These are phyloP conservation scores for Ogataea kodamae DNA, from an alignment of 805 yeast species.

Conservation along the genomic window DNA sequence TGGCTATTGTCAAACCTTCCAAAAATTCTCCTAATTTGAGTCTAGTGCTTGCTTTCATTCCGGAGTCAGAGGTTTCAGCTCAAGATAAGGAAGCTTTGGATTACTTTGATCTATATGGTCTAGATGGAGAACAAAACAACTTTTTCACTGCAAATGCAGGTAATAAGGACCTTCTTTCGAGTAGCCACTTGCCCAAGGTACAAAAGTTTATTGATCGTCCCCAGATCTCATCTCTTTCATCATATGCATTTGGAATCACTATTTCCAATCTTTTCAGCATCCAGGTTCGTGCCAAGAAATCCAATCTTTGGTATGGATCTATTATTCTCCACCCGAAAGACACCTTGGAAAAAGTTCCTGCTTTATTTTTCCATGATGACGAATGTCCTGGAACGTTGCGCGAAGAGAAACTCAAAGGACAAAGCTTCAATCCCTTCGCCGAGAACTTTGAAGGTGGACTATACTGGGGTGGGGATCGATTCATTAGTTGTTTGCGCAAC, in stretches of 20 bases:
- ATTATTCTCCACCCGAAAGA: slow-evolving; percentile 66
- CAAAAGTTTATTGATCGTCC: slow-evolving; percentile 48
- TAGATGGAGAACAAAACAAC: slow-evolving; percentile 34
- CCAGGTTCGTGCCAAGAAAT: slow-evolving; percentile 78
- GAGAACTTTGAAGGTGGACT: slow-evolving; percentile 44
- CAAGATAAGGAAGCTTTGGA: slow-evolving; percentile 30
- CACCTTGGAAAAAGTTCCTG: slow-evolving; percentile 64
- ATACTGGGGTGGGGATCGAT: slow-evolving; percentile 91
- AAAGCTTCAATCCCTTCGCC: slow-evolving; percentile 72
- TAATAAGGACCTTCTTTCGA: slow-evolving; percentile 12
- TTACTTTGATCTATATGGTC: slow-evolving; percentile 38
- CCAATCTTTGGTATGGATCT: slow-evolving; percentile 93
- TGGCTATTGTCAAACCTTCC: slow-evolving; percentile 58
- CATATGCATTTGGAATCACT: slow-evolving; percentile 68
- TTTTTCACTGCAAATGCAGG: slow-evolving; percentile 12
- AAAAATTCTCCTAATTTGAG: slow-evolving; percentile 49
- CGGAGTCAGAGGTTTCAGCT: slow-evolving; percentile 42
- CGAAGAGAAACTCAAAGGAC: slow-evolving; percentile 56
- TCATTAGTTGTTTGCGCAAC: slow-evolving; percentile 51
- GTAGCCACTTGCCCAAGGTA: slow-evolving; percentile 23
- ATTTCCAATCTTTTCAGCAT: slow-evolving; percentile 66
- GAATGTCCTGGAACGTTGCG: slow-evolving; percentile 71
- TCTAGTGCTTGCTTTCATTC: slow-evolving; percentile 62
- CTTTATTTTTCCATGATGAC: slow-evolving; percentile 89
- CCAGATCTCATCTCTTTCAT: slow-evolving; percentile 44